Evolutionary conservation across 202 grass and related monocot species (phyloP).

Genomic region (Eragrostis tef): DNA sequence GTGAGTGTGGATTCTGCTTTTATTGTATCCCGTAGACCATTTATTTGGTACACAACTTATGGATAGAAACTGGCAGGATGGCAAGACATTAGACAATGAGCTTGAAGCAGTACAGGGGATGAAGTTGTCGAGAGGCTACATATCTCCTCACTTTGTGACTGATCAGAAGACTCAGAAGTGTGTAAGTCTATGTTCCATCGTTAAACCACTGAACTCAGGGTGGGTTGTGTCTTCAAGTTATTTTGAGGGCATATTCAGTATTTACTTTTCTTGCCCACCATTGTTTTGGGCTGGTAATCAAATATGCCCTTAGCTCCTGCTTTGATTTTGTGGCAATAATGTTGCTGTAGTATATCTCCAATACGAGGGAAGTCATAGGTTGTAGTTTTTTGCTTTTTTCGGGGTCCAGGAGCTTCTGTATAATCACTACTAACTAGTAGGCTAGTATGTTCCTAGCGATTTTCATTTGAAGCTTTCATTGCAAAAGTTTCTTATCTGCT

Average conservation of each 20-base stretch:
- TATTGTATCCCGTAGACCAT: constrained; percentile 7
- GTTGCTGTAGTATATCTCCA: neutral
- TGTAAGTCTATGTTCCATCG: constrained; percentile 56
- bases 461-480: neutral
- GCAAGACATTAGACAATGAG: constrained; percentile 83
- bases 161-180: constrained; percentile 96
- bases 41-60: constrained; percentile 34
- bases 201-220: constrained; percentile 26
- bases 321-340: constrained; percentile 25
- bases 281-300: neutral
- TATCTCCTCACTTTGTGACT: constrained; percentile 95
- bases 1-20: constrained; percentile 59
- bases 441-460: neutral
- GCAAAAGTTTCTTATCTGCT: neutral
- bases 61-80: constrained; percentile 61
- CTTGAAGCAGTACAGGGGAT: constrained; percentile 90
- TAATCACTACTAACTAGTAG: constrained; percentile 33
- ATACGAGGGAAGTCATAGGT: neutral
- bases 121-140: constrained; percentile 93
- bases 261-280: neutral
- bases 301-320: neutral
- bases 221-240: neutral
- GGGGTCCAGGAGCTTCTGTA: constrained; percentile 5
- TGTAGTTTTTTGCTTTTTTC: neutral
- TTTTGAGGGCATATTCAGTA: neutral